Evolutionary conservation across 305 asterid genomes (phyloP).

Genomic region (Fraxinus nigra): DNA sequence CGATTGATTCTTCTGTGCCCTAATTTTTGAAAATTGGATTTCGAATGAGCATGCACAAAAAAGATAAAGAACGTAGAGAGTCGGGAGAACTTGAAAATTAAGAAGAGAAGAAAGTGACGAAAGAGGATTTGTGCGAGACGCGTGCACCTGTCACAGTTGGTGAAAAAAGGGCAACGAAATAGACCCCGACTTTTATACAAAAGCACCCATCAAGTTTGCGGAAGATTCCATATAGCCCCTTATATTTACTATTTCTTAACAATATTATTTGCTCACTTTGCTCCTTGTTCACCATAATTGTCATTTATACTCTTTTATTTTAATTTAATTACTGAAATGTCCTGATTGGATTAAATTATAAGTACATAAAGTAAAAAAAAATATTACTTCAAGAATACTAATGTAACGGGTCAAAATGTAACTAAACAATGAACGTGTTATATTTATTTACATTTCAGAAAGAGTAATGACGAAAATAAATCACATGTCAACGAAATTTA

Average conservation of each 20-base stretch:
- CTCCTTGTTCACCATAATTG: background rate
- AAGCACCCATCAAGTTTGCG: background rate
- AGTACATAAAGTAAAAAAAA: too few relatives aligned
- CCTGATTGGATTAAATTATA: background rate
- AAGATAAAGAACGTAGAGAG: slow-evolving; percentile 19
- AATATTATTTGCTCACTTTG: background rate
- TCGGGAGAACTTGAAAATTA: background rate
- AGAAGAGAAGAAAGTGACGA: slow-evolving; percentile 24
- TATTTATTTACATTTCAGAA: too few relatives aligned
- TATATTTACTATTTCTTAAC: too few relatives aligned
- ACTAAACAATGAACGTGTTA: background rate
- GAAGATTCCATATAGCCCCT: background rate
- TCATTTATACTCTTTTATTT: background rate
- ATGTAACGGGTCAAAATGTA: background rate
- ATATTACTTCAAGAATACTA: too few relatives aligned
- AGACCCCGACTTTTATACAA: background rate
- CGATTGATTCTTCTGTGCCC: slow-evolving; percentile 28
- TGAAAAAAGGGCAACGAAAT: background rate
- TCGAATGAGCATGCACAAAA: slow-evolving; percentile 47
- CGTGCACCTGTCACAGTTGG: background rate
- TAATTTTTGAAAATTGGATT: slow-evolving; percentile 37
- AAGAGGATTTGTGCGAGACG: slow-evolving; percentile 27
- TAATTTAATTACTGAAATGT: background rate
- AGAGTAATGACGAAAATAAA: background rate
- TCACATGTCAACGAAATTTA: too few relatives aligned